Base-by-base conservation (phyloP, 768 basidiomycete genomes). In the Baorangia bicolor region DNA sequence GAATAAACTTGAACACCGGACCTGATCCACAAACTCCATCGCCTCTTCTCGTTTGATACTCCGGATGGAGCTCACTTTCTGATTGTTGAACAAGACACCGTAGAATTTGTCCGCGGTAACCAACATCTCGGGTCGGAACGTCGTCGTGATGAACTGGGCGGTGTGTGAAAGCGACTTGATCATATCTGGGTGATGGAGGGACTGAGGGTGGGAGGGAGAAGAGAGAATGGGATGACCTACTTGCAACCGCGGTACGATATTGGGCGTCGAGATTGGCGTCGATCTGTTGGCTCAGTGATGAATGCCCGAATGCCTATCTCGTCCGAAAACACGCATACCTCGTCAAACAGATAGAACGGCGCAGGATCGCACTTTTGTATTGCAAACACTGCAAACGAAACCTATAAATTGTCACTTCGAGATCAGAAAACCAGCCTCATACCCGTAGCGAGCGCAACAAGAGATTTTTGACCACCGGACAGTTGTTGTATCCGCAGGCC, bases 301-400 rank as follows among this genome's bases (percentile, higher is more conserved):
- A 45, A 52, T 53, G 34, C 34, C 28, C 18, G 18, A 44, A 46
- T 21, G 48, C 46, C 14, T 48, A 20, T n/a, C 18, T 21, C 14
- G 47, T 28, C 31, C 10, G 9, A n/a, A 16, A 42, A 46, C 27
- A 37, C 20, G 2, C 38, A 10, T 57, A 87, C 88, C 78, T 98
- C 97, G 68, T 99, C 97, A 64, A 99, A 98, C n/a, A 99, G 80
- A 72, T 98, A 98, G 77, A 99, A 99, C 2, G 97, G 97, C 0
- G 97, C 96, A 2, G 97, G 97, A 66, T 99, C 97, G 68, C 96
- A 98, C 73, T 97, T 98, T 74, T 99, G 97, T 62, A 98, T 98
- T 16, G 96, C 94, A 66, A 99, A 98, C 25, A 99, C 95, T 92
- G 65, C 1, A 30, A 44, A 31, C n/a, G 13, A 18, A 40, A 21